Conservation (phyloP, 305 asterid species). For the Galium porrigens region DNA sequence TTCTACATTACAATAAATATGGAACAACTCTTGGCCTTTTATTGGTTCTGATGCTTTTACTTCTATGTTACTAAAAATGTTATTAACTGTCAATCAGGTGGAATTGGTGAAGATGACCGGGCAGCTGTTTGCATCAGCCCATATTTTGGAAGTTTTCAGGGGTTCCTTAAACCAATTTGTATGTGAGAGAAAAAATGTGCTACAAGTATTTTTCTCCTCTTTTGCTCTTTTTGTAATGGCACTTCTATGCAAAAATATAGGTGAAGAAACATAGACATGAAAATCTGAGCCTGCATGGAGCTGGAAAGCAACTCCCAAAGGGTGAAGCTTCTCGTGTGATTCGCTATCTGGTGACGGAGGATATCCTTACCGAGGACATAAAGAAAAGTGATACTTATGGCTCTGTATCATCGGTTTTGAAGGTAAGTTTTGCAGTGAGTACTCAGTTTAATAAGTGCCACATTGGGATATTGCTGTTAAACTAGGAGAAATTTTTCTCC, state of each 20-base stretch:
- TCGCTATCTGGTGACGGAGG: constrained; percentile 80
- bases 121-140: constrained; percentile 69
- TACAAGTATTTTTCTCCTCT: constrained; percentile 14
- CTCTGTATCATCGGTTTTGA: constrained; percentile 67
- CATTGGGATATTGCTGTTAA: not conserved
- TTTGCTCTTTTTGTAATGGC: constrained; percentile 17
- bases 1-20: not conserved
- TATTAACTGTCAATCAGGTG: constrained; percentile 36
- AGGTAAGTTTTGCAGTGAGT: constrained; percentile 30
- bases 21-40: not conserved
- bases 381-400: constrained; percentile 78
- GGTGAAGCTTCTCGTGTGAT: constrained; percentile 86
- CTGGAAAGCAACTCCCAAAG: constrained; percentile 76
- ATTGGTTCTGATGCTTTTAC: not conserved
- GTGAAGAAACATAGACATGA: constrained; percentile 89
- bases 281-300: constrained; percentile 66
- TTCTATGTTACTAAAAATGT: not conserved
- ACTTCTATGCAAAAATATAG: constrained; percentile 28
- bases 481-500: not conserved
- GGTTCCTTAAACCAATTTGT: constrained; percentile 91
- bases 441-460: not conserved
- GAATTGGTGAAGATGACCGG: constrained; percentile 68
- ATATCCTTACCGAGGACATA: constrained; percentile 70
- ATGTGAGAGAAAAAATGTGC: constrained; percentile 27
- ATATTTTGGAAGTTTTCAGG: constrained; percentile 88